Conservation (phyloP, 108 stramenopile species). For the Chaetoceros muelleri region DNA sequence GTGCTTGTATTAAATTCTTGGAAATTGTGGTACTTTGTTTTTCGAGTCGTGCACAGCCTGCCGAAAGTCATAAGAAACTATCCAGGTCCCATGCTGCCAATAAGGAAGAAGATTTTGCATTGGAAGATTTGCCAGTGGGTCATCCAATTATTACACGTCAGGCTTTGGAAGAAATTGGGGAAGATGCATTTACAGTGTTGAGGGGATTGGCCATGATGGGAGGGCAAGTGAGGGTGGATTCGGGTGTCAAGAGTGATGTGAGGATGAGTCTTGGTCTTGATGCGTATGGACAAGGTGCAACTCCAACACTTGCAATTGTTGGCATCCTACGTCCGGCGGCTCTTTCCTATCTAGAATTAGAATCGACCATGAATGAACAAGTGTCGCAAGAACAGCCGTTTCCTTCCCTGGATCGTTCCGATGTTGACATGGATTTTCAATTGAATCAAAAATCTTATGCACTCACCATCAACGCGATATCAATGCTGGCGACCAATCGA, state of each 20-base stretch:
- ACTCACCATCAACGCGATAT: constrained; percentile 69
- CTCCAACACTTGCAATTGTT: constrained; percentile 56
- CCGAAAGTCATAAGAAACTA: constrained; percentile 19
- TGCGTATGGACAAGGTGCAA: constrained; percentile 21
- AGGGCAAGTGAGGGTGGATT: constrained; percentile 77
- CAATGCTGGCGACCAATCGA: constrained; percentile 62
- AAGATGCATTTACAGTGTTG: constrained; percentile 74
- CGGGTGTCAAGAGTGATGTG: constrained; percentile 50
- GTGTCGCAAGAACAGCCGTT: constrained; percentile 2
- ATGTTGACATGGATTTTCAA: constrained; percentile 62
- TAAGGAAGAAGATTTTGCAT: constrained; percentile 61
- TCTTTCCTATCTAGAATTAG: constrained; percentile 67
- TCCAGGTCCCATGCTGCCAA: not conserved
- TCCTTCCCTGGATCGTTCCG: constrained; percentile 26
- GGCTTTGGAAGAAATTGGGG: constrained; percentile 73
- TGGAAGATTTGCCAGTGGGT: constrained; percentile 82
- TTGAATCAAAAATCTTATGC: constrained; percentile 78
- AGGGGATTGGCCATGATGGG: constrained; percentile 69
- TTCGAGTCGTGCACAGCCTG: constrained; percentile 54
- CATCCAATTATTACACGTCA: constrained; percentile 84
- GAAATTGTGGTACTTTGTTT: constrained; percentile 82
- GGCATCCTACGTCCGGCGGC: constrained; percentile 77
- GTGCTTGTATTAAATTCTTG: constrained; percentile 80
- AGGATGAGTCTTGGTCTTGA: constrained; percentile 21
- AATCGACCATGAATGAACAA: constrained; percentile 41